Evolutionary conservation across 768 basidiomycete genomes (phyloP), one percentile per base, ranked within the genome.

Genomic region (Leucogyrophana mollusca): DNA sequence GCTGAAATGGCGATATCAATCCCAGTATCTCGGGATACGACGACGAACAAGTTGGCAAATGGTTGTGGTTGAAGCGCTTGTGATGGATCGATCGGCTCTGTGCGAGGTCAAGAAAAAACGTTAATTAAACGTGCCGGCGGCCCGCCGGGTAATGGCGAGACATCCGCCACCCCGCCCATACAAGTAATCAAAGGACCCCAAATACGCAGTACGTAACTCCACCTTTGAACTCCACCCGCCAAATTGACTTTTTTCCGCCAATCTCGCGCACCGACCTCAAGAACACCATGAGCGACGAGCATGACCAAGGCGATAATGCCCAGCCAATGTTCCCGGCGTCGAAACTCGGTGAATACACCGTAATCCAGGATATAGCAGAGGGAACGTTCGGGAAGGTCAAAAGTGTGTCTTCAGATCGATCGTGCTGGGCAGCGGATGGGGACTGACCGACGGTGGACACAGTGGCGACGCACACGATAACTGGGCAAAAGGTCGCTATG

Each of bases 301-400:
- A 47, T 25, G 9, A 39, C 43, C 37, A 42, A 20, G 13, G 27
- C 23, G 18, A 33, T 23, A 33, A 35, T 50, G 41, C 49, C 43
- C 23, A 61, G 25, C 52, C 17, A 42, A 52, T 65, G 27, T 80
- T 73, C 57, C 71, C 86, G 10, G 73, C 85, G 9, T 81, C 84
- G 13, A 86, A 85, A 71, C 82, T 96, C 24, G 94, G 95, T 36
- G 89, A 94, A 72, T 97, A 97, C 68, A 87, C 80, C 34, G 82
- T 98, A 47, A 79, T 86, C 45, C 69, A 81, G 47, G 93, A 94
- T 54, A 87, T 97, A 49, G 95, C 94, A 16, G 93, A 94, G 54
- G 96, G 96, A 3, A 95, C 92, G 9, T 99, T 98, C 72, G 96
- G 95, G 45, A 97, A 96, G 71, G 96, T 99, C 64, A 98, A 97